Conservation (phyloP, 225 moss, liverwort and hornwort genomes). For the Ulota crispa region DNA sequence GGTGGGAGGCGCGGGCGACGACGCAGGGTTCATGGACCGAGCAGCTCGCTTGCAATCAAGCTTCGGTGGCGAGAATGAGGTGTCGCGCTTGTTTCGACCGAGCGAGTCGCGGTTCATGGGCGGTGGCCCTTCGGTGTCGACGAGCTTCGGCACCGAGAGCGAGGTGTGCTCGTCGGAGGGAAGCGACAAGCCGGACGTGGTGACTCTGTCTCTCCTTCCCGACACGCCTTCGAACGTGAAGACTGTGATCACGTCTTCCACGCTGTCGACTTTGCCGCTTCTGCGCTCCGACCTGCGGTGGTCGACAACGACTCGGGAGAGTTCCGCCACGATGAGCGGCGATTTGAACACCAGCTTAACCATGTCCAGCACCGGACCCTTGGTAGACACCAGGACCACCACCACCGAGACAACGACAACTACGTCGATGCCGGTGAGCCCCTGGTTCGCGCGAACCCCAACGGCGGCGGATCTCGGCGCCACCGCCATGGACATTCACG, state of each 20-base stretch:
- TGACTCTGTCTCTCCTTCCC: conserved; percentile 74
- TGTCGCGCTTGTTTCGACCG: neutral
- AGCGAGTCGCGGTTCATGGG: neutral
- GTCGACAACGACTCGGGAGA: neutral
- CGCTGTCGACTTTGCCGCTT: conserved; percentile 26
- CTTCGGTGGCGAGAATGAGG: neutral
- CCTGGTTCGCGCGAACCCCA: too few species aligned
- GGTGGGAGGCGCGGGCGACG: conserved; percentile 13
- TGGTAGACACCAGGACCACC: neutral
- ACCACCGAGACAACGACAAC: neutral
- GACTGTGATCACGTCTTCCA: conserved; percentile 3
- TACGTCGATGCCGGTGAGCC: neutral
- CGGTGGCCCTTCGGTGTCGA: conserved; percentile 3
- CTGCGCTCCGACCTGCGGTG: neutral
- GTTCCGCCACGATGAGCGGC: neutral
- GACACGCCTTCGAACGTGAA: conserved; percentile 55
- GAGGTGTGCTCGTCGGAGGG: conserved; percentile 65
- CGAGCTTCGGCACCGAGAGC: conserved; percentile 61
- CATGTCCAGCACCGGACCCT: conserved; percentile 10
- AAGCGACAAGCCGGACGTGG: conserved; percentile 37
- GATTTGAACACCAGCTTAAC: conserved; percentile 21
- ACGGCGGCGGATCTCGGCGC: neutral
- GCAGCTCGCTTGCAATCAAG: conserved; percentile 12
- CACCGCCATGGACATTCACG: conserved; percentile 2
- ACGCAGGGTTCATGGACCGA: conserved; percentile 33